Base-by-base conservation (phyloP, 2,329 filamentous ascomycete species). In the Fusarium euwallaceae region DNA sequence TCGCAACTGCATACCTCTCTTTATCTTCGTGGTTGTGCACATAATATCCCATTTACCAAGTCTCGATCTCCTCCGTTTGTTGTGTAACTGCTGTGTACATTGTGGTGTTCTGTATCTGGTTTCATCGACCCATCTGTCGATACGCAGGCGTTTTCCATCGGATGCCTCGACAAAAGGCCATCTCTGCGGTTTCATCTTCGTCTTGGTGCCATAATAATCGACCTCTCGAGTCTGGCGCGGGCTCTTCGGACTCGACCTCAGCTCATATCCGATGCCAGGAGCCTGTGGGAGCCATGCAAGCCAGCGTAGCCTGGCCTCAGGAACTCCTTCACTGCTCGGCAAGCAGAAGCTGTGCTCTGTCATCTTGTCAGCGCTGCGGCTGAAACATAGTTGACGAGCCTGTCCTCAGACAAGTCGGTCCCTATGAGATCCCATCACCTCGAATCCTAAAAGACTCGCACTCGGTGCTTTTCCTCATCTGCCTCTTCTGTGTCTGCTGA, bases 401-500 rank as follows among this genome's bases (percentile, higher is more conserved):
- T 59, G 22, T 16, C 39, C 16, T 39, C 27, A 22, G 11, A 24
- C 5, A 27, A 61, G 29, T 8, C 16, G 45, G 36, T 55, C 59
- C 12, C 14, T 16, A 60, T 10, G 6, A 37, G 48, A 48, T 56
- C 55, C 22, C 55, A 24, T 61, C 22, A 24, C 20, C 27, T 68
- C 58, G 16, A 27, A 37, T 22, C 29, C 27, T 41, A 27, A 17
- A 32, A 59, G 60, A 8, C 20, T 17, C n/a, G 22, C 14, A 24
- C 4, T 48, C 39, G 27, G 24, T 16, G 56, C 51, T 43, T 56
- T 9, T 17, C 59, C 43, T 73, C 48, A 67, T 48, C 29, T 69
- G n/a, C 29, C 27, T 36, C 66, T 66, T 56, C 75, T 62, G 32
- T 66, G 71, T 55, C 71, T 70, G n/a, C 64, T 64, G 16, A 74